phyloP scores from a whole-genome alignment of 345 rosid genomes.

The Mercurialis annua region DNA sequence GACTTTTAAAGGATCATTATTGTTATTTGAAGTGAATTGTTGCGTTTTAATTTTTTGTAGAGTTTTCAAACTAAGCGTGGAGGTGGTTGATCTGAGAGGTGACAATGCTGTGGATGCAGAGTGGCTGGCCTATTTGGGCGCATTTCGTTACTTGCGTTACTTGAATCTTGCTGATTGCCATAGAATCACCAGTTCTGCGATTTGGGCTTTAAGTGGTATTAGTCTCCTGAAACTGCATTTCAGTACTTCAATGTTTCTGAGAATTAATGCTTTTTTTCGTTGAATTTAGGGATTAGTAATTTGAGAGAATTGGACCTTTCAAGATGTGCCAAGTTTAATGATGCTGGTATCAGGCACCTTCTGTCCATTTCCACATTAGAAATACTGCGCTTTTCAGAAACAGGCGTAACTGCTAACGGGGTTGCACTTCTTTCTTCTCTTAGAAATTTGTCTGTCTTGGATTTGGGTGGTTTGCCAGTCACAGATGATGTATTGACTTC shows the following conservation, averaged over 20 bases:
- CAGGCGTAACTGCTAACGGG: conserved; percentile 58
- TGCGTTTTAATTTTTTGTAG: no score
- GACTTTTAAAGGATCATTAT: no score
- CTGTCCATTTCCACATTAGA: conserved; percentile 58
- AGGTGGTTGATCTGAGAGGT: conserved; percentile 62
- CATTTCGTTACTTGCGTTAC: conserved; percentile 51
- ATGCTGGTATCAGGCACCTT: conserved; percentile 69
- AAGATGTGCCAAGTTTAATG: conserved; percentile 68
- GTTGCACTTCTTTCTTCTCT: conserved; percentile 65
- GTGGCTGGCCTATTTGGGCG: conserved; percentile 91
- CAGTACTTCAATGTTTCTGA: neutral
- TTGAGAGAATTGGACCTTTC: conserved; percentile 81
- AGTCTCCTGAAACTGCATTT: neutral
- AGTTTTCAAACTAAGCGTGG: conserved; percentile 66
- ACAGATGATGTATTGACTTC: conserved; percentile 56
- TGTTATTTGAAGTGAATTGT: no score
- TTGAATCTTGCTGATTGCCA: conserved; percentile 67
- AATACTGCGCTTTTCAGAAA: conserved; percentile 59
- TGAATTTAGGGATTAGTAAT: conserved; percentile 53
- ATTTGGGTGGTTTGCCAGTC: conserved; percentile 90
- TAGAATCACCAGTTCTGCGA: conserved; percentile 58
- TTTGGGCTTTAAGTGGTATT: conserved; percentile 75
- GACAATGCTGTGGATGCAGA: conserved; percentile 73
- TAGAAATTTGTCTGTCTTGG: conserved; percentile 48
- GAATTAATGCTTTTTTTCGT: neutral